Conservation (phyloP, 2,329 filamentous ascomycete species). For the Aureobasidium sp. region DNA sequence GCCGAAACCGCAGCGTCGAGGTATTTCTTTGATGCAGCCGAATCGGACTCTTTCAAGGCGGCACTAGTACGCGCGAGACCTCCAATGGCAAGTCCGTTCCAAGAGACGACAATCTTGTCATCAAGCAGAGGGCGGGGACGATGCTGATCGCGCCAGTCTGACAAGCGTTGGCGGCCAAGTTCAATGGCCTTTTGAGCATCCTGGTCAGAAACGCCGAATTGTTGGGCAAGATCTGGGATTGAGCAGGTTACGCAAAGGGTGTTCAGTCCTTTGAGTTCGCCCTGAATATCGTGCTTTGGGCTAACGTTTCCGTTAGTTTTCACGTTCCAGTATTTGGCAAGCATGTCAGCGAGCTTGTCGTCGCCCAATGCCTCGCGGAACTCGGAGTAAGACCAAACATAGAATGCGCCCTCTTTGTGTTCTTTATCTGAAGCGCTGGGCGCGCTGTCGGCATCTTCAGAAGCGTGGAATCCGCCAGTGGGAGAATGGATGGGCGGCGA, state of each 20-base stretch:
- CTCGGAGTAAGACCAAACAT: conserved; percentile 87
- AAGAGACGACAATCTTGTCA: conserved; percentile 78
- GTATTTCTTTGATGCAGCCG: conserved; percentile 43
- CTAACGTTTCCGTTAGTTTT: conserved; percentile 78
- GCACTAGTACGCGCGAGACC: conserved; percentile 70
- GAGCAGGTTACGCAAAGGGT: conserved; percentile 68
- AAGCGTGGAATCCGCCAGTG: conserved; percentile 73
- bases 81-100: conserved; percentile 83
- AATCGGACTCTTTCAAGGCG: conserved; percentile 56
- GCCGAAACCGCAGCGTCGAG: conserved; percentile 60
- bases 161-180: conserved; percentile 60
- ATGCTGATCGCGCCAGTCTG: conserved; percentile 63
- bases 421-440: conserved; percentile 68
- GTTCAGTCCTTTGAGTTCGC: conserved; percentile 93
- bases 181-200: conserved; percentile 63
- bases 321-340: conserved; percentile 79
- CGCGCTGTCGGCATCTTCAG: conserved; percentile 83
- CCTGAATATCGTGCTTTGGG: conserved; percentile 75
- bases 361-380: conserved; percentile 66
- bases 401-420: conserved; percentile 86
- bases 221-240: conserved; percentile 60
- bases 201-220: conserved; percentile 64
- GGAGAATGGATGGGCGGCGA: conserved; percentile 59
- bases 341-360: conserved; percentile 61
- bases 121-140: conserved; percentile 73